phyloP scores from a whole-genome alignment of 1,284 basidiomycete species.

The Cystodermella granulosa region DNA sequence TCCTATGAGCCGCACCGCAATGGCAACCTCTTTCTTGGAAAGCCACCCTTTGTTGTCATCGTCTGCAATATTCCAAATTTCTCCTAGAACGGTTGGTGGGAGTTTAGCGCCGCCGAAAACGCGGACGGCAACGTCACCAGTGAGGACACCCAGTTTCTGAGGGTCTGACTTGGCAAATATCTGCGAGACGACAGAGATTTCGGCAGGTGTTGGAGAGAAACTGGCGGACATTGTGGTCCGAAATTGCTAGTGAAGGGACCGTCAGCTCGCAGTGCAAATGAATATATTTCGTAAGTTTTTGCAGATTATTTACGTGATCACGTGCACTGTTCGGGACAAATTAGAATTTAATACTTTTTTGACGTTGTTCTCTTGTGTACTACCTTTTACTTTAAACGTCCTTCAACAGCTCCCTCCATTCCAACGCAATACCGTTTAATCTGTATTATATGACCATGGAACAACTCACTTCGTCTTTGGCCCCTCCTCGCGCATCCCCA shows the following conservation, averaged over 20 bases:
- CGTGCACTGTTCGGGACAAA: no score
- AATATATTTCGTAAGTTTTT: no score
- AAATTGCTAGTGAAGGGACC: no score
- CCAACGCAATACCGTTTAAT: no score
- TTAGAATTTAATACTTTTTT: no score
- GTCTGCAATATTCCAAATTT: slow-evolving; percentile 93
- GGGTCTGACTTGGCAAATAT: slow-evolving; percentile 68
- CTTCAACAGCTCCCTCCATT: no score
- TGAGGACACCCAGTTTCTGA: slow-evolving; percentile 75
- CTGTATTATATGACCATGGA: slow-evolving; percentile 48
- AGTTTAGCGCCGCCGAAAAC: slow-evolving; percentile 78
- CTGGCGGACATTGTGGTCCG: slow-evolving; percentile 57
- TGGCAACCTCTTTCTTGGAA: slow-evolving; percentile 77
- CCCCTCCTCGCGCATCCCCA: slow-evolving; percentile 50
- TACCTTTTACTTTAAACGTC: no score
- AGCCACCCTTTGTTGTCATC: slow-evolving; percentile 90
- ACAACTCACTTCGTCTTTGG: slow-evolving; percentile 64
- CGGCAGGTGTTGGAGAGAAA: slow-evolving; percentile 63
- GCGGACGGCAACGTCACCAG: slow-evolving; percentile 79
- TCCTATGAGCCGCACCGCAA: slow-evolving; percentile 85
- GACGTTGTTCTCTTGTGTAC: no score
- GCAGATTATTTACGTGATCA: no score
- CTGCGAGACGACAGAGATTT: slow-evolving; percentile 62
- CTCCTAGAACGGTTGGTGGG: slow-evolving; percentile 73
- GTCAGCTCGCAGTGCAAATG: no score